Evolutionary conservation across 73 alveolate species (phyloP), one percentile per base, ranked within the genome.

Genomic region (Stentor coeruleus): DNA sequence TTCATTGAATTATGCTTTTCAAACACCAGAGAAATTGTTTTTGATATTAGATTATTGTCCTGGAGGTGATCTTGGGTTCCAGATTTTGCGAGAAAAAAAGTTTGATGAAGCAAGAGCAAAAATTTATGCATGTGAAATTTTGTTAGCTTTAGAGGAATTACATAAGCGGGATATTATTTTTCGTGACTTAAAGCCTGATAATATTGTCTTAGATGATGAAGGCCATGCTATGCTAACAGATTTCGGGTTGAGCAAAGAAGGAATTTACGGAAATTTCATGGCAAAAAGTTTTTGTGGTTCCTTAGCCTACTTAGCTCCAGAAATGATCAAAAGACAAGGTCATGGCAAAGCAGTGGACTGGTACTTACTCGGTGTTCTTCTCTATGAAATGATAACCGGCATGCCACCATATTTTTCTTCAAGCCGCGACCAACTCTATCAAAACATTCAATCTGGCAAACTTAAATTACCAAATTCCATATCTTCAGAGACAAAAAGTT

Each of bases 121-220:
- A 85, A 84, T 93, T 83, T 96, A 92, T 83, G 86, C 92, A 30
- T 84, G 96, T 79, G 99, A 97, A 90, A 89, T 97, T 1, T 59
- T 97, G 33, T 84, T 97, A 58, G 99, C 99, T 1, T 81, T 97
- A 39, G 99, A 97, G 81, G 93, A 95, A 82, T 87, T 97, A 38
- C 99, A 97, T 85, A 84, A 90, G 77, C 89, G 93, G 82, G 97
- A 94, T 82, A 95, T 97, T 6, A 90, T 97, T 28, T 97, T 88
- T 84, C 75, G 99, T 86, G 99, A 97, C 87, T 86, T 97, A 59
- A 97, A 97, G 77, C 99, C 99, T 3, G 98, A 96, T 81, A 97
- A 97, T 86, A 93, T 97, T 0, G 98, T 97, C 2, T 85, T 97
- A 35, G 99, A 93, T 88, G 85, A 85, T 59, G 98, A 97, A 77